phyloP scores from a whole-genome alignment of 805 yeast species.

The Wickerhamomyces chambardii region DNA sequence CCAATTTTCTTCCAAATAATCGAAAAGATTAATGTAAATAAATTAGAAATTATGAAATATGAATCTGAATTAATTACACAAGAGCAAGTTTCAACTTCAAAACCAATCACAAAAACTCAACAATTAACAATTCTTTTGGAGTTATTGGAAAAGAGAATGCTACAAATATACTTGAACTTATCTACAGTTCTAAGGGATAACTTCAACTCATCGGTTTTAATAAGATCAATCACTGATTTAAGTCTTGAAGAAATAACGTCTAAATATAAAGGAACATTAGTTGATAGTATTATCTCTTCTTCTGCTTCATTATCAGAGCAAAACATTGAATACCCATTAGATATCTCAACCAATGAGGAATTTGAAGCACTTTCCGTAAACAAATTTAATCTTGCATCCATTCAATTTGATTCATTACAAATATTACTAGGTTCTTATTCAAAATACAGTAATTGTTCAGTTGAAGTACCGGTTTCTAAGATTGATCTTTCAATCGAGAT shows the following conservation, averaged over 20 bases:
- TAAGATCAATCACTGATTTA: neutral
- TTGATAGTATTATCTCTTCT: conserved; percentile 18
- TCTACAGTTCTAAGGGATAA: conserved; percentile 22
- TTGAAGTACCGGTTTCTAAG: conserved; percentile 38
- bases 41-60: conserved; percentile 5
- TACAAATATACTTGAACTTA: conserved; percentile 33
- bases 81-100: conserved; percentile 19
- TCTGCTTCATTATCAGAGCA: conserved; percentile 17
- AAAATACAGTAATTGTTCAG: conserved; percentile 25
- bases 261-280: conserved; percentile 4
- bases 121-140: conserved; percentile 11
- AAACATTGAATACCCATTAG: too few relatives aligned
- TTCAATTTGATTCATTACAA: neutral
- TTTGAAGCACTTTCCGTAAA: conserved; percentile 1
- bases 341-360: conserved; percentile 1
- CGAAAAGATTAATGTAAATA: conserved; percentile 10
- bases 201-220: conserved; percentile 27
- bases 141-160: conserved; percentile 31
- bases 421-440: conserved; percentile 17
- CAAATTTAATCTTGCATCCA: neutral
- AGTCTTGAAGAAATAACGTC: neutral
- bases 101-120: conserved; percentile 14
- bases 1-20: conserved; percentile 21
- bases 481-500: conserved; percentile 77
- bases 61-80: conserved; percentile 4